Base-by-base conservation (phyloP, 83 land plant genomes). In the Picea abies region DNA sequence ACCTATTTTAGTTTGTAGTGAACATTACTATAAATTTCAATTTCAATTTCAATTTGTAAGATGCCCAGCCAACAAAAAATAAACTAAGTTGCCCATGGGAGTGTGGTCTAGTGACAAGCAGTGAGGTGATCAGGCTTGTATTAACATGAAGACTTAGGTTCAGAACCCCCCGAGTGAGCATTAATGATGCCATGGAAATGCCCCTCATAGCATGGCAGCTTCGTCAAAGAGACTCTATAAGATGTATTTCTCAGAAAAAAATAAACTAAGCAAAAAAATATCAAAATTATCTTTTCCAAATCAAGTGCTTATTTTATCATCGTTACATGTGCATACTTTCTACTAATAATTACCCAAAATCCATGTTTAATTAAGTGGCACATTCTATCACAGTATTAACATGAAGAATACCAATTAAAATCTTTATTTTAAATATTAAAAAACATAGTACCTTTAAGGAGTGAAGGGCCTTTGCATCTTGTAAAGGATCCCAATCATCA, bases 401-500 rank as follows among this genome's bases (percentile, higher is more conserved):
- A 71, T 37, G 17, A 71, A 8, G 3, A 71, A 22, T 71, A 37
- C 76, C 76, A 35, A 71, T 71, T 39, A 29, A n/a, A 71, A 41
- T 41, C 7, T 71, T n/a, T 41, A 14, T 71, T 19, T n/a, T 19
- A 37, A 20, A 71, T n/a, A 20, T 71, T 37, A 39, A 52, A 19
- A 71, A 19, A 39, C 12, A 63, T 12, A 4, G 5, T 84, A 89
- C 90, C 90, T 87, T 83, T 4, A 89, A 76, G 71, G 84, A 72
- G 10, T 44, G 63, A 83, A 89, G 89, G 20, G 89, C 90, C 78
- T 84, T 86, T 10, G 56, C 70, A 79, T 89, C 90, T 71, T 86
- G 81, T 41, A 80, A 79, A 8, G 84, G 41, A 52, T 89, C 86
- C 90, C 90, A 89, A 82, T 82, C 78, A 44, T 80, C 85, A 61